These are phyloP conservation scores for Nakazawaea pomicola DNA, from an alignment of 805 yeast genomes.

Conservation along the genomic window DNA sequence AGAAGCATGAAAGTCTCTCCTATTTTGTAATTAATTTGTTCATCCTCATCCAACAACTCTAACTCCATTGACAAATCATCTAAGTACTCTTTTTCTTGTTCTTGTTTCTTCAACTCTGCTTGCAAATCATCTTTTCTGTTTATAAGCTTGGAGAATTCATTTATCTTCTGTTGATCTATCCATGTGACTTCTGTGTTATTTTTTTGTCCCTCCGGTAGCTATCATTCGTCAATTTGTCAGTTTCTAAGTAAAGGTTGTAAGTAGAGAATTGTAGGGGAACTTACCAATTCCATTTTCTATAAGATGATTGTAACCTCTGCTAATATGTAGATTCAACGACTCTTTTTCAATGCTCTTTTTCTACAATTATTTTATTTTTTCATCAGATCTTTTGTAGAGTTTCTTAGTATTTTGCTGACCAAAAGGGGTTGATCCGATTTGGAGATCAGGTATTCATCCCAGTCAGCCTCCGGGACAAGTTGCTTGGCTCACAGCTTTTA, in stretches of 20 bases:
- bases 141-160: slow-evolving; percentile 80
- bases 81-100: slow-evolving; percentile 77
- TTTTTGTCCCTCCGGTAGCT: slow-evolving; percentile 49
- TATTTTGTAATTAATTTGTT: slow-evolving; percentile 64
- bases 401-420: too few species aligned
- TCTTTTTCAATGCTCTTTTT: too few species aligned
- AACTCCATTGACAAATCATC: slow-evolving; percentile 84
- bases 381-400: too few species aligned
- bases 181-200: slow-evolving; percentile 61
- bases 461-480: too few species aligned
- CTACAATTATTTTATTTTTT: background rate
- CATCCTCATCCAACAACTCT: slow-evolving; percentile 79
- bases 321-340: too few species aligned
- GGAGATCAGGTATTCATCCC: too few species aligned
- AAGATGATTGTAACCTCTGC: too few species aligned
- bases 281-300: slow-evolving; percentile 9
- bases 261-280: background rate
- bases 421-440: too few species aligned
- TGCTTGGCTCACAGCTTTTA: too few species aligned
- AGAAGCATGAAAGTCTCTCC: slow-evolving; percentile 79
- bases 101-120: slow-evolving; percentile 40
- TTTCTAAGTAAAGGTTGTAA: background rate
- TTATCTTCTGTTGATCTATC: slow-evolving; percentile 88
- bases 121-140: slow-evolving; percentile 58
- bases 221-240: too few species aligned